Base-by-base conservation (phyloP, 257 asterid genomes). In the Solanum paucissectum region DNA sequence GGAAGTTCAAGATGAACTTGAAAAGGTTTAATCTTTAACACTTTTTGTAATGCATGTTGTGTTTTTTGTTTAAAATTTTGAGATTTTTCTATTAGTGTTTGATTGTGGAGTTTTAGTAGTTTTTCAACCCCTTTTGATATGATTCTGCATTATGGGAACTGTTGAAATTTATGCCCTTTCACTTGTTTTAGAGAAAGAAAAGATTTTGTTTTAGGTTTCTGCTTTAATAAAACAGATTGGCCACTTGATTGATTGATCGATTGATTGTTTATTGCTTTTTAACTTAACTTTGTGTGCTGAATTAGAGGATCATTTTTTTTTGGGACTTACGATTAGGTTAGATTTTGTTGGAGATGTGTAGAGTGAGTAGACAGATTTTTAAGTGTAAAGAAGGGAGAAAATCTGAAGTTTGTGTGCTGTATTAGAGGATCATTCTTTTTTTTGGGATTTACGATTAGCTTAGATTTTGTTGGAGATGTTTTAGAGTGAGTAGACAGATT, bases 1-100 rank as follows among this genome's bases (percentile, higher is more conserved):
- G 27, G 90, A 90, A 84, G 87, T 91, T 36, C 96, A 93, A 68
- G 92, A 91, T 0, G 93, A 94, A 34, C 91, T 94, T 21, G 91
- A 89, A 25, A 89, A 91, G 96, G 96, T 94, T 52, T 27, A 6
- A 52, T 62, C 4, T 36, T 84, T 87, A 71, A 40, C 58, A 27
- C 87, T 85, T 52, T 88, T 74, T 25, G 33, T 23, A 25, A 34
- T 72, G 44, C 58, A 13, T 34, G 69, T 84, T n/a, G 2, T 55
- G 8, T 10, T 68, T 69, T 34, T 25, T 66, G 2, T 58, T 58
- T 58, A 7, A 20, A 58, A 3, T 20, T 55, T 46, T 14, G 21
- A 37, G 34, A 6, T 79, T 40, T 32, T 25, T 3, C 38, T 11
- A 42, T 33, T 11, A 11, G 75, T 77, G 69, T 23, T 32, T 40